These are phyloP conservation scores for Penicillium simplicissimum DNA, from an alignment of 495 filamentous ascomycete genomes.

Conservation along the genomic window DNA sequence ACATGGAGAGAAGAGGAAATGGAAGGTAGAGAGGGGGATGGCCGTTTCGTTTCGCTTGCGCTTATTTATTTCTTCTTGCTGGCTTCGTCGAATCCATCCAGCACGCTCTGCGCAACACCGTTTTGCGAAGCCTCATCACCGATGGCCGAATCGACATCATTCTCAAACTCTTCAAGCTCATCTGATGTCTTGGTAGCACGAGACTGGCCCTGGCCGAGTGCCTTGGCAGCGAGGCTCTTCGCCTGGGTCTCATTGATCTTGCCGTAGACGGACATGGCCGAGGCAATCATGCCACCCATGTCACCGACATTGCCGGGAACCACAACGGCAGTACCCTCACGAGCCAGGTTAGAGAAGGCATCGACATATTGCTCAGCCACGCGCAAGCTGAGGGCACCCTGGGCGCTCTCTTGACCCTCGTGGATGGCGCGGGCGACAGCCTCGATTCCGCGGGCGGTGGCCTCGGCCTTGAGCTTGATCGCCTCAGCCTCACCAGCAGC, in stretches of 20 bases:
- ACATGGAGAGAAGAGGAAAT: constrained; percentile 7
- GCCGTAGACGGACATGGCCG: constrained; percentile 91
- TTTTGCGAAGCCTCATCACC: neutral
- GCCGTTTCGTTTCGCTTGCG: constrained; percentile 16
- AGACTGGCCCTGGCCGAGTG: constrained; percentile 34
- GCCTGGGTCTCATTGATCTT: constrained; percentile 88
- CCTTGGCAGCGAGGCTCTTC: constrained; percentile 60
- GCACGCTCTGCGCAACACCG: constrained; percentile 47
- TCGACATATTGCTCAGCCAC: constrained; percentile 99
- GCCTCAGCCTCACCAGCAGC: constrained; percentile 92
- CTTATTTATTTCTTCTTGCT: constrained; percentile 41
- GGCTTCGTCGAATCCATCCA: constrained; percentile 55
- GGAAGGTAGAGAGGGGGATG: constrained; percentile 7
- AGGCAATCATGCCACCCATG: constrained; percentile 95
- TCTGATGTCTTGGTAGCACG: neutral
- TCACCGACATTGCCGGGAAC: constrained; percentile 98
- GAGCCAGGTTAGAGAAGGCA: constrained; percentile 86
- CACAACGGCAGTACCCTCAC: constrained; percentile 90
- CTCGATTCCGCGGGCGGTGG: constrained; percentile 86
- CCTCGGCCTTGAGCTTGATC: constrained; percentile 79
- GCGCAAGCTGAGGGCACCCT: constrained; percentile 76
- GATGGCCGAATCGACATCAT: constrained; percentile 7
- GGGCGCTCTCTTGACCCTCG: constrained; percentile 69
- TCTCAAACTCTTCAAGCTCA: constrained; percentile 23
- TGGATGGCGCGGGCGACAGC: constrained; percentile 74